Base-by-base conservation (phyloP, 208 protist species). In the Tritrichomonas foetus region DNA sequence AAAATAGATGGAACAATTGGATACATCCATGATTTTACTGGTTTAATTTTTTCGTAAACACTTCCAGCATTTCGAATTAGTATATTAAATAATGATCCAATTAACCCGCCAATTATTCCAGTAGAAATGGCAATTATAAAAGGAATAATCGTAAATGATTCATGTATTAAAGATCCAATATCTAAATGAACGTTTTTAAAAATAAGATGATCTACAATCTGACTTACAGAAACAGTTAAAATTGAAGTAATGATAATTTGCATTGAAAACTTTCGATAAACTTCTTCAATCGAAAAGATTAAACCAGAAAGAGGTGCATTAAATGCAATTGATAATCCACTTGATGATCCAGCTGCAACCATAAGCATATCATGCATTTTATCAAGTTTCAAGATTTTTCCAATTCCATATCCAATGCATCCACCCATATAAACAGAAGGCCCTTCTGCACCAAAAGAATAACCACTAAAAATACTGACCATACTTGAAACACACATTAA, bases 401-500 rank as follows among this genome's bases (percentile, higher is more conserved):
- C 74, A 53, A 82, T 82, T 27, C 33, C 74, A 27, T 82, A 82
- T 44, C 74, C 74, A 50, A 82, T 82, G 25, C 74, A 82, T 9
- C 74, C 74, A 9, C 74, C 74, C 1, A 82, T 50, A 39, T 50
- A 82, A 20, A 82, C 39, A 30, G 74, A 82, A 11, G 74, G 74
- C 3, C 74, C 74, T 50, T 82, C 74, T 11, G 33, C 30, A 41
- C 74, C 74, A 82, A 82, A 25, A 50, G 39, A 27, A n/a, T 50
- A 50, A 25, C 74, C 74, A 47, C 33, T 47, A 50, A 82, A 44
- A 30, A 82, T 50, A n/a, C 14, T 20, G 22, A 41, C 14, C 22
- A 82, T 47, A 49, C 74, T 82, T 3, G 41, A 20, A 53, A 82
- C 3, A 30, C 47, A 82, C 74, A 82, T 82, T 50, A 30, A 30